Percentiles rank a stretch among this genome's conserved stretches.
Evolutionary conservation across 768 basidiomycete species (phyloP).

Genomic region (Leucosporidium scottii): DNA sequence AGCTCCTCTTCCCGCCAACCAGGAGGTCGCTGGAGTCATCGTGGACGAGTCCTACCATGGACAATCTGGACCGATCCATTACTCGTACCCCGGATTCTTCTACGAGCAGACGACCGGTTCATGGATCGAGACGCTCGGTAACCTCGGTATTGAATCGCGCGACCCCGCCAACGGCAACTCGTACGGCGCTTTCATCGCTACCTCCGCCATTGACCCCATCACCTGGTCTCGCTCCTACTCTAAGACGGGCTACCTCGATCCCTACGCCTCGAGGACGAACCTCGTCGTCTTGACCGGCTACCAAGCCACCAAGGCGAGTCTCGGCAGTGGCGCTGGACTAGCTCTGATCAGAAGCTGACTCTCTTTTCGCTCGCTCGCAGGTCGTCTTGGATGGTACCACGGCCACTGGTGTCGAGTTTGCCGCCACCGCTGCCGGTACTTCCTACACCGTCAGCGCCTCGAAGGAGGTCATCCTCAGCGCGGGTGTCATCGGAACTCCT

Average conservation of each 20-base stretch:
- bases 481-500: constrained; percentile 38
- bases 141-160: constrained; percentile 27
- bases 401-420: constrained; percentile 45
- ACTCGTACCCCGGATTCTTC: constrained; percentile 33
- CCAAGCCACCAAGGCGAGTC: constrained; percentile 45
- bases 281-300: constrained; percentile 47
- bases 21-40: constrained; percentile 38
- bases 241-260: constrained; percentile 44
- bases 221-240: constrained; percentile 44
- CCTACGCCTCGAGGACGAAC: constrained; percentile 39
- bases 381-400: constrained; percentile 34
- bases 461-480: constrained; percentile 47
- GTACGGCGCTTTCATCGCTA: constrained; percentile 39
- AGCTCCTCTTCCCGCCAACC: constrained; percentile 38
- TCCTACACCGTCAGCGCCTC: constrained; percentile 42
- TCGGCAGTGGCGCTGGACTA: too few species aligned
- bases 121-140: constrained; percentile 35
- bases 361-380: not conserved
- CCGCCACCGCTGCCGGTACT: constrained; percentile 32
- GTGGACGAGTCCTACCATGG: constrained; percentile 40
- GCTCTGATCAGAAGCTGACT: not conserved
- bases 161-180: constrained; percentile 33
- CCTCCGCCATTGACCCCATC: constrained; percentile 42
- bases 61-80: constrained; percentile 34
- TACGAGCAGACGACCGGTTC: constrained; percentile 29